phyloP scores from a whole-genome alignment of 2,329 filamentous ascomycete species.

The Emericellopsis atlantica region DNA sequence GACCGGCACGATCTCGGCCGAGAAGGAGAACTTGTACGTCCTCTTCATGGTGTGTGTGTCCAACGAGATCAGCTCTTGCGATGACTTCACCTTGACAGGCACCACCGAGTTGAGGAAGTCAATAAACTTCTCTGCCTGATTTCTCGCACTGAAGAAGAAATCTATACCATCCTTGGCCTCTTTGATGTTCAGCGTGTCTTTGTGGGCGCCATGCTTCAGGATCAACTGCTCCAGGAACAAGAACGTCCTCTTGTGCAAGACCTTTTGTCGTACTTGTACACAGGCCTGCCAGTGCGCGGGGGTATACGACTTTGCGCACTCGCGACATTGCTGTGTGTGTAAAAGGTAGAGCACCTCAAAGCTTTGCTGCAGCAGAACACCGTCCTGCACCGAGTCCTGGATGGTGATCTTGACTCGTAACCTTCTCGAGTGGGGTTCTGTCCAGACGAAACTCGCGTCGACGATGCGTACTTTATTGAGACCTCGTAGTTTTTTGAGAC shows the following conservation, averaged over 20 bases:
- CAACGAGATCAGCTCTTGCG: slow-evolving; percentile 78
- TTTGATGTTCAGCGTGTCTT: slow-evolving; percentile 95
- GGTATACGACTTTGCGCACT: slow-evolving; percentile 92
- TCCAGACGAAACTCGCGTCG: slow-evolving; percentile 96
- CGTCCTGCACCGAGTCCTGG: slow-evolving; percentile 54
- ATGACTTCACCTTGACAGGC: slow-evolving; percentile 66
- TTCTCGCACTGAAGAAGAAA: slow-evolving; percentile 84
- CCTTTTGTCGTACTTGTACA: slow-evolving; percentile 94
- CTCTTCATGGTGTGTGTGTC: slow-evolving; percentile 84
- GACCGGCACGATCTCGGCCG: slow-evolving; percentile 79
- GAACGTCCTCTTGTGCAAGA: slow-evolving; percentile 77
- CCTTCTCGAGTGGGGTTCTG: slow-evolving; percentile 86
- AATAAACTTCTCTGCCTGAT: slow-evolving; percentile 84
- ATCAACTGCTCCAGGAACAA: slow-evolving; percentile 80
- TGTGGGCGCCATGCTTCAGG: slow-evolving; percentile 82
- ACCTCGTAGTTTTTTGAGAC: slow-evolving; percentile 76
- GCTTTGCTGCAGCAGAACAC: slow-evolving; percentile 69
- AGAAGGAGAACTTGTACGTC: slow-evolving; percentile 91
- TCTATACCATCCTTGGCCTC: slow-evolving; percentile 93
- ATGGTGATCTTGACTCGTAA: slow-evolving; percentile 94
- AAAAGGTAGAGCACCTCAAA: slow-evolving; percentile 93
- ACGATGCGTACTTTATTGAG: slow-evolving; percentile 86
- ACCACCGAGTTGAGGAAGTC: slow-evolving; percentile 79
- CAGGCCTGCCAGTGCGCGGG: slow-evolving; percentile 90
- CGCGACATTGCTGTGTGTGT: slow-evolving; percentile 84